Evolutionary conservation across 1,284 basidiomycete species (phyloP).

Genomic region (Irpex rosettiformis): DNA sequence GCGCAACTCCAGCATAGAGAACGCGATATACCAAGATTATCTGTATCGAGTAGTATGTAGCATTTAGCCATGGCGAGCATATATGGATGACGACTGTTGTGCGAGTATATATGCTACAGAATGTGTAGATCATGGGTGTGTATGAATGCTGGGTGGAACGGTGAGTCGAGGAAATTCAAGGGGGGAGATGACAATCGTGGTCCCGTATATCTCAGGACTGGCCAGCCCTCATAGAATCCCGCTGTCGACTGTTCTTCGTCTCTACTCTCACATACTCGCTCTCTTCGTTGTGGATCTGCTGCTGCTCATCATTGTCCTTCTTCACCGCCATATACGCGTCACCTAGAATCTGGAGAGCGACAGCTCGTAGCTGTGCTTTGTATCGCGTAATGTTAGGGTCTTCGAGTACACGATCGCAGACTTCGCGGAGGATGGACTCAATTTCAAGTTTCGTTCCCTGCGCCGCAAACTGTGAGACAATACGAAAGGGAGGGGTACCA

Average conservation of each 20-base stretch:
- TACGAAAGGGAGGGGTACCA: no score
- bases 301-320: conserved; percentile 53
- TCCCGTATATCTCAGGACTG: not conserved
- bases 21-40: not conserved
- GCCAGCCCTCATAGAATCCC: conserved; percentile 24
- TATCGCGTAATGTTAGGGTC: conserved; percentile 49
- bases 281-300: conserved; percentile 42
- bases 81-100: not conserved
- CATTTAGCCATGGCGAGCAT: conserved; percentile 1
- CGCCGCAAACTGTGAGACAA: not conserved
- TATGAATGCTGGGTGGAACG: no score
- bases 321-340: conserved; percentile 68
- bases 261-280: conserved; percentile 84
- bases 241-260: conserved; percentile 55
- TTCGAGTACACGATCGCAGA: conserved; percentile 83
- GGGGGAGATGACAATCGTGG: no score
- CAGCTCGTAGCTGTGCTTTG: conserved; percentile 73
- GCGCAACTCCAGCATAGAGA: not conserved
- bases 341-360: conserved; percentile 83
- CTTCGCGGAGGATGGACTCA: conserved; percentile 91
- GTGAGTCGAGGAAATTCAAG: no score
- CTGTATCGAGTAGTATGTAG: not conserved
- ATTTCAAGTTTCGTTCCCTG: conserved; percentile 94
- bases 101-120: conserved; percentile 2
- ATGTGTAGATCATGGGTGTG: no score